Percentiles rank a stretch among this genome's conserved stretches.
Conservation (phyloP, 148 eudicot genomes). For the Oxyria digyna region DNA sequence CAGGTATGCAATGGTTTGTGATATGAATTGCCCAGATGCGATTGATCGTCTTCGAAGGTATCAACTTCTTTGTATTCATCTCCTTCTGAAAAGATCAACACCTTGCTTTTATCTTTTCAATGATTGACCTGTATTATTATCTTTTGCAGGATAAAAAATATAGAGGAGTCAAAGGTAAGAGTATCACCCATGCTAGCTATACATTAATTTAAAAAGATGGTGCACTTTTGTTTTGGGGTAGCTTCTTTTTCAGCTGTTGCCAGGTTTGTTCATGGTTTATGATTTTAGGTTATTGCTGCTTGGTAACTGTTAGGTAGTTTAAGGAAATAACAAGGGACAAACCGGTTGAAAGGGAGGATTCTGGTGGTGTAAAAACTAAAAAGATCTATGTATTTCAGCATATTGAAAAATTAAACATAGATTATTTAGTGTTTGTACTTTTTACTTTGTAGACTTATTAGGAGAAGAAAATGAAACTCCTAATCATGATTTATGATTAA, state of each 20-base stretch:
- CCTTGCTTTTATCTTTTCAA: neutral
- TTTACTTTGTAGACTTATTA: neutral
- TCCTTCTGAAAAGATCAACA: neutral
- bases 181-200: neutral
- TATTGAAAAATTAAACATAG: neutral
- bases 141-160: slow-evolving; percentile 57
- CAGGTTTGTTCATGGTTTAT: neutral
- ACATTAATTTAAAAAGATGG: neutral
- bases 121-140: slow-evolving; percentile 10
- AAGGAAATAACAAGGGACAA: neutral
- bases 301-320: neutral
- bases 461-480: neutral
- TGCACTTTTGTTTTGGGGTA: neutral
- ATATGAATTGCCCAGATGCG: slow-evolving; percentile 51
- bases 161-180: slow-evolving; percentile 60
- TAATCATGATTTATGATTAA: neutral
- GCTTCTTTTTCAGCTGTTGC: neutral
- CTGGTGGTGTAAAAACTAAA: neutral
- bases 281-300: neutral
- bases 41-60: slow-evolving; percentile 87
- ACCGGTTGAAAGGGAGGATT: neutral
- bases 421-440: neutral
- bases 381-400: neutral
- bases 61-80: neutral
- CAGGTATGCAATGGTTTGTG: slow-evolving; percentile 84